Evolutionary conservation across 2,329 filamentous ascomycete genomes (phyloP).

Genomic region (Byssoonygena ceratinophila): DNA sequence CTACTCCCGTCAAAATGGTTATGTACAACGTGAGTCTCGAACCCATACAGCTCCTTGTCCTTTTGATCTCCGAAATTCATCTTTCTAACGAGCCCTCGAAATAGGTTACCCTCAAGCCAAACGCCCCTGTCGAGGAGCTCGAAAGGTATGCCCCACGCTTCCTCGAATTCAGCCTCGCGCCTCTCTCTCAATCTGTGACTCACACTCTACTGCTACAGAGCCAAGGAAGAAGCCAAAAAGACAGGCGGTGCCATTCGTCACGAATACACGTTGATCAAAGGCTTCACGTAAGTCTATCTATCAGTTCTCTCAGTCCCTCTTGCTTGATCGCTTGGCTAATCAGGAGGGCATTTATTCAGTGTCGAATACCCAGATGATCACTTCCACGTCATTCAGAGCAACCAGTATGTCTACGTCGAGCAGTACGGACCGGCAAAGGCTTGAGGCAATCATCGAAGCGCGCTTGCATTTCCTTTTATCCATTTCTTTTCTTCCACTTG

Average conservation of each 20-base stretch:
- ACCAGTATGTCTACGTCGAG: conserved; percentile 73
- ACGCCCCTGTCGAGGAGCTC: conserved; percentile 56
- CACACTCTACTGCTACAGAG: conserved; percentile 37
- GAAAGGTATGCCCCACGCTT: conserved; percentile 54
- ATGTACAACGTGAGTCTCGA: conserved; percentile 10
- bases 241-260: conserved; percentile 77
- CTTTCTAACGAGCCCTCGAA: conserved; percentile 2
- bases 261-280: conserved; percentile 80
- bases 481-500: neutral
- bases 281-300: conserved; percentile 58
- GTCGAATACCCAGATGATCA: conserved; percentile 61
- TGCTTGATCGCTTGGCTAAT: neutral
- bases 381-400: conserved; percentile 53
- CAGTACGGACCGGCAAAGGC: conserved; percentile 58
- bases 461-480: neutral
- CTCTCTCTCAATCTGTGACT: neutral
- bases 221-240: conserved; percentile 62
- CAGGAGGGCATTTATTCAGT: conserved; percentile 38
- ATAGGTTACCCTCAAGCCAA: conserved; percentile 70
- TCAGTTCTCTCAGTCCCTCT: neutral
- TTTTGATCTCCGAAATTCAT: neutral
- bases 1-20: conserved; percentile 6
- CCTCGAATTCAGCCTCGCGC: neutral
- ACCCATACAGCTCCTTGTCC: neutral
- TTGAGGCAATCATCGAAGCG: conserved; percentile 35